A percentile compares a stretch with the other conserved stretches of the same genome.
phyloP scores from a whole-genome alignment of 176 grass and related monocot genomes.

The Carex cristatella region DNA sequence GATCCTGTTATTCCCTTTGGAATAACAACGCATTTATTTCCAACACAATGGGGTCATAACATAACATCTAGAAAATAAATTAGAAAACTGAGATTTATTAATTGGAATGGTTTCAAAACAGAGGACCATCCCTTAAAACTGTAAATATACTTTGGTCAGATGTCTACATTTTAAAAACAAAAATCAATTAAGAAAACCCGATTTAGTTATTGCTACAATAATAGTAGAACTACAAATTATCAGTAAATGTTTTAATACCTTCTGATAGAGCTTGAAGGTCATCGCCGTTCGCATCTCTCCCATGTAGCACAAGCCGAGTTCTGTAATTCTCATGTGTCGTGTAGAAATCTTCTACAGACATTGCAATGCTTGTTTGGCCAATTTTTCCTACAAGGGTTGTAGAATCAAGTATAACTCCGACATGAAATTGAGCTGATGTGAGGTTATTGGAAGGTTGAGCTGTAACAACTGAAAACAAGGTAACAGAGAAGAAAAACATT shows the following conservation, averaged over 20 bases:
- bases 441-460: not conserved
- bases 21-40: too few relatives aligned
- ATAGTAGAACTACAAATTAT: not conserved
- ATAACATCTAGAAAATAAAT: too few relatives aligned
- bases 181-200: too few relatives aligned
- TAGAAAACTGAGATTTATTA: too few relatives aligned
- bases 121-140: too few relatives aligned
- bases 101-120: too few relatives aligned
- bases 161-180: too few relatives aligned
- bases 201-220: too few relatives aligned
- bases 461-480: not conserved
- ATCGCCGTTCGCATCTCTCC: conserved; percentile 38
- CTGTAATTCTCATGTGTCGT: conserved; percentile 20
- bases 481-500: not conserved
- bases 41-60: too few relatives aligned
- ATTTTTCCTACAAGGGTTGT: conserved; percentile 28
- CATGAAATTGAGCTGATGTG: not conserved
- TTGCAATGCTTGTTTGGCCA: conserved; percentile 34
- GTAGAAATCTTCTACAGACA: conserved; percentile 70
- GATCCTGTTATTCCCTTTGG: too few relatives aligned
- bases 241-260: not conserved
- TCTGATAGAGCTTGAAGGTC: conserved; percentile 31
- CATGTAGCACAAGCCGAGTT: conserved; percentile 36
- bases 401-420: conserved; percentile 46
- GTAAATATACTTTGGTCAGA: too few relatives aligned